phyloP scores from a whole-genome alignment of 2,329 filamentous ascomycete species.

The Ceratocystis ficicola region DNA sequence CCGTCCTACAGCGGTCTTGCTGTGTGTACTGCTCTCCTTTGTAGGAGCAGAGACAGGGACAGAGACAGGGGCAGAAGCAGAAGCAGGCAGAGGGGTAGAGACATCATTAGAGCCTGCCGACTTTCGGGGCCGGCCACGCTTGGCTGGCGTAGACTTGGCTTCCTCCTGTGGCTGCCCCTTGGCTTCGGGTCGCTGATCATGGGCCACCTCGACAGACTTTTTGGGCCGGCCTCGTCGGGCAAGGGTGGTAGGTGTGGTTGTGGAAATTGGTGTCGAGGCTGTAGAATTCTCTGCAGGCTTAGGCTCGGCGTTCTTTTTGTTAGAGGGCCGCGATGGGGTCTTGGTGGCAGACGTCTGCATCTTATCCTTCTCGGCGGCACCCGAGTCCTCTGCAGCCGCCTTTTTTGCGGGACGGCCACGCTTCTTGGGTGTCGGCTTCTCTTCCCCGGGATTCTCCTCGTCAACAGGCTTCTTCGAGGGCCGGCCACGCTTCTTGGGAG shows the following conservation, averaged over 20 bases:
- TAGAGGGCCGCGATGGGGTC: background rate
- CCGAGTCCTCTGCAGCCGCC: background rate
- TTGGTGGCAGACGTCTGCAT: background rate
- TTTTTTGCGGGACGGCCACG: conserved; percentile 5
- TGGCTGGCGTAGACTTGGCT: conserved; percentile 7
- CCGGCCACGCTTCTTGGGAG: conserved; percentile 16
- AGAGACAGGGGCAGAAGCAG: background rate
- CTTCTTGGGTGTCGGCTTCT: conserved; percentile 11
- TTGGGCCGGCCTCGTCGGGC: conserved; percentile 27
- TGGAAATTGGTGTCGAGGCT: too few species aligned
- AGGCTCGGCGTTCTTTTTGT: background rate
- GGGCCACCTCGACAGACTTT: conserved; percentile 24
- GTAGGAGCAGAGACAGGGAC: background rate
- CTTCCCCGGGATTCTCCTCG: background rate
- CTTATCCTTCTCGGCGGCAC: background rate
- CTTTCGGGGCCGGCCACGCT: conserved; percentile 20
- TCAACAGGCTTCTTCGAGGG: conserved; percentile 11
- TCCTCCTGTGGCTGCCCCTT: conserved; percentile 19
- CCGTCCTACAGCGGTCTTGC: conserved; percentile 10
- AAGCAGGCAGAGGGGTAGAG: background rate
- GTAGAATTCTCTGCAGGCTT: conserved; percentile 28
- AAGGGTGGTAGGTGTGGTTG: conserved; percentile 26
- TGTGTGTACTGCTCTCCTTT: conserved; percentile 2
- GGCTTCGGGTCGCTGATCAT: conserved; percentile 23
- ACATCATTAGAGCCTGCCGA: background rate